These are phyloP conservation scores for Phytophthora sp. DNA, from an alignment of 352 stramenopile species.

Conservation along the genomic window DNA sequence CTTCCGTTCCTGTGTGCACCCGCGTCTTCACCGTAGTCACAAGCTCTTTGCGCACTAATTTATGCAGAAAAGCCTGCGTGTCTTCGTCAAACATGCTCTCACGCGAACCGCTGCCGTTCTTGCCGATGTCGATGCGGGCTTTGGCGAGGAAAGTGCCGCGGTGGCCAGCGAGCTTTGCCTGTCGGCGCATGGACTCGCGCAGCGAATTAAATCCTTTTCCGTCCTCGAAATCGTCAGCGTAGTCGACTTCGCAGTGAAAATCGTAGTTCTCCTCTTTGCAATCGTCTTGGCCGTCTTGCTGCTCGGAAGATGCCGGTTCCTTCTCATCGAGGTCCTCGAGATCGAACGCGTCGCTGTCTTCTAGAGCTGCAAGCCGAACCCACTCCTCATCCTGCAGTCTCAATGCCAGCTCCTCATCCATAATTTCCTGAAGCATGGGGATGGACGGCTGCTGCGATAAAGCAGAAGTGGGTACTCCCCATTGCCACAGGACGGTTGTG, in stretches of 20 bases:
- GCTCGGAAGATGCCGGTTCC: neutral
- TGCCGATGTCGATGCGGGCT: conserved; percentile 27
- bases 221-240: conserved; percentile 19
- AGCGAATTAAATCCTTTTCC: conserved; percentile 34
- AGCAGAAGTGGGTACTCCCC: conserved; percentile 3
- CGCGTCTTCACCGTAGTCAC: conserved; percentile 50
- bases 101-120: conserved; percentile 40
- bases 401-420: conserved; percentile 64
- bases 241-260: conserved; percentile 28
- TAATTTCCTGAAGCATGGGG: conserved; percentile 63
- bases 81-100: conserved; percentile 63
- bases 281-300: conserved; percentile 10
- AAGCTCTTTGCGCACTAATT: conserved; percentile 49
- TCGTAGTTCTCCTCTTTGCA: conserved; percentile 31
- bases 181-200: conserved; percentile 41
- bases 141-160: conserved; percentile 19
- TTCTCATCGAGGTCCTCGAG: conserved; percentile 26
- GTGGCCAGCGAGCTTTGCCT: conserved; percentile 35
- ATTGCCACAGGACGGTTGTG: conserved; percentile 23
- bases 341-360: conserved; percentile 5
- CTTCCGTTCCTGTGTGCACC: conserved; percentile 54
- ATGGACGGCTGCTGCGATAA: conserved; percentile 9
- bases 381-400: conserved; percentile 44
- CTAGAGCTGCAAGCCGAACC: conserved; percentile 14
- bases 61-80: conserved; percentile 52